Evolutionary conservation across 345 rosid species (phyloP).

Genomic region (Bretschneidera sinensis): DNA sequence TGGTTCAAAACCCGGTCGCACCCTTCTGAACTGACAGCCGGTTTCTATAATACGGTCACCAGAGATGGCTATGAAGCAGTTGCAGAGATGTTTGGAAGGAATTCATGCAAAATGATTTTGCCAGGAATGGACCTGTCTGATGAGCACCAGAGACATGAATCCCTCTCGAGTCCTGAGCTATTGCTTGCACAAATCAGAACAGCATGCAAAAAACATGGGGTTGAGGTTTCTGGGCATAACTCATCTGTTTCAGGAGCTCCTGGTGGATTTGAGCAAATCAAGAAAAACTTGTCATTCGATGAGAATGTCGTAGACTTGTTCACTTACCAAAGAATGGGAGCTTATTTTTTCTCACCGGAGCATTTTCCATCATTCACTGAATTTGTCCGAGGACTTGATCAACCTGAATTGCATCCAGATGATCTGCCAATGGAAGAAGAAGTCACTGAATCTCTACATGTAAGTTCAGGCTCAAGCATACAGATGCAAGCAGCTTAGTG

Average conservation of each 20-base stretch:
- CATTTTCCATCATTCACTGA: conserved; percentile 75
- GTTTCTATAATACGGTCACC: conserved; percentile 54
- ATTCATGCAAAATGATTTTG: conserved; percentile 77
- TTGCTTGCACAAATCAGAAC: conserved; percentile 51
- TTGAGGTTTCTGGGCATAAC: conserved; percentile 74
- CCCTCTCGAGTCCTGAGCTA: conserved; percentile 59
- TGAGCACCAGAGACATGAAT: conserved; percentile 39
- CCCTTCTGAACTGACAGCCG: conserved; percentile 76
- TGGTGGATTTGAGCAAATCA: conserved; percentile 62
- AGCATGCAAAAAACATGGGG: conserved; percentile 61
- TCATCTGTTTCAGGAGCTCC: conserved; percentile 31
- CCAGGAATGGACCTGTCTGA: conserved; percentile 87
- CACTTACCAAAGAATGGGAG: conserved; percentile 95
- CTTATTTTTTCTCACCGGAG: conserved; percentile 87
- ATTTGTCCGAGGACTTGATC: conserved; percentile 58
- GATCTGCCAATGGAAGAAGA: conserved; percentile 43
- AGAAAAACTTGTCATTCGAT: conserved; percentile 42
- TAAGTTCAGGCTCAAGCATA: conserved; percentile 27
- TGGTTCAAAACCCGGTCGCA: conserved; percentile 74
- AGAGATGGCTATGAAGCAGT: conserved; percentile 64
- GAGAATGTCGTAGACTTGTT: conserved; percentile 43
- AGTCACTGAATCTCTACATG: conserved; percentile 23
- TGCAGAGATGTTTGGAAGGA: conserved; percentile 55
- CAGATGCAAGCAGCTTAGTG: conserved; percentile 43
- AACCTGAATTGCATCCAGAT: conserved; percentile 41